Evolutionary conservation across 441 rosid species (phyloP).

Genomic region (Hypseocharis bilobata): DNA sequence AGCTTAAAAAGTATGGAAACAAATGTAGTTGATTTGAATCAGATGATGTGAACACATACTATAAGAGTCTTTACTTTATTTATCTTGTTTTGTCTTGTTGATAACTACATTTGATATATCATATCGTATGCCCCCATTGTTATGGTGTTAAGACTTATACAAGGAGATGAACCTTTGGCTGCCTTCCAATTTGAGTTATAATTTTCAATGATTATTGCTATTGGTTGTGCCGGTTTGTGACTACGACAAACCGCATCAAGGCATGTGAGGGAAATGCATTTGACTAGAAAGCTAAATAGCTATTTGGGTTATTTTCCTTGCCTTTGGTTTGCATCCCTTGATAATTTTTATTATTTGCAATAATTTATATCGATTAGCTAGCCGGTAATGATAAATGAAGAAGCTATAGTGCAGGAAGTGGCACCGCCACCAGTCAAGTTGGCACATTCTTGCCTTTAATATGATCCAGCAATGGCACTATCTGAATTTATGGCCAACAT

Average conservation of each 20-base stretch:
- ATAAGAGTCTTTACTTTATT: neutral
- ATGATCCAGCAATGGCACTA: neutral
- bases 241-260: neutral
- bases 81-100: neutral
- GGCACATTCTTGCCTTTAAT: neutral
- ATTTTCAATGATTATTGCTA: neutral
- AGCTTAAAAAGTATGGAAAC: neutral
- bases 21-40: too few species aligned
- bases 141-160: neutral
- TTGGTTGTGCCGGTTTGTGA: neutral
- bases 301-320: neutral
- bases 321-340: neutral
- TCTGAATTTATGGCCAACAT: constrained; percentile 3
- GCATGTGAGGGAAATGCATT: neutral
- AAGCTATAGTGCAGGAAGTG: neutral
- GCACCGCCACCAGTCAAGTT: neutral
- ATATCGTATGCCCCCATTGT: neutral
- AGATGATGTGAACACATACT: neutral
- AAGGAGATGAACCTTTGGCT: neutral
- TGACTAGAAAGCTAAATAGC: neutral
- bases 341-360: neutral
- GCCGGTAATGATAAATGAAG: too few species aligned
- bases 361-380: too few species aligned
- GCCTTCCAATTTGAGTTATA: neutral
- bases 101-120: neutral